phyloP scores from a whole-genome alignment of 352 stramenopile genomes.

The Globisporangium radiosum region DNA sequence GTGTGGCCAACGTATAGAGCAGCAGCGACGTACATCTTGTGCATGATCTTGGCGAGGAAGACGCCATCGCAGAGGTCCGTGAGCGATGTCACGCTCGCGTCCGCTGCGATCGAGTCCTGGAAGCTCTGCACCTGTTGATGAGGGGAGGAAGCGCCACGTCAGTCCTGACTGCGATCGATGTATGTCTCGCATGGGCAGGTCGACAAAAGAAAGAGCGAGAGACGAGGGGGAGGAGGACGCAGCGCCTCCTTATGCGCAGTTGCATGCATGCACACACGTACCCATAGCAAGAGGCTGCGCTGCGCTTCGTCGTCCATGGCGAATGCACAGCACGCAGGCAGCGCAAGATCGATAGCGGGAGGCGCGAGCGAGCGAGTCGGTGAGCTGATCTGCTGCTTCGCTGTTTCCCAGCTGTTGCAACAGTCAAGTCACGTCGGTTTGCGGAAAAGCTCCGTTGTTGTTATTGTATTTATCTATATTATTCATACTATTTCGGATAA shows the following conservation, averaged over 20 bases:
- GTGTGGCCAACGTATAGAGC: too few relatives aligned
- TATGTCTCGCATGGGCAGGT: not conserved
- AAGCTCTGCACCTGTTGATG: constrained; percentile 64
- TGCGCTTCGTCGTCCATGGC: constrained; percentile 68
- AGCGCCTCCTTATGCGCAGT: too few relatives aligned
- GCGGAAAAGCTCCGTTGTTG: not conserved
- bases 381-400: not conserved
- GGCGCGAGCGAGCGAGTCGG: not conserved
- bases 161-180: not conserved
- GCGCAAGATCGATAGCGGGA: too few relatives aligned
- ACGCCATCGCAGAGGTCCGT: constrained; percentile 72
- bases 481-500: not conserved
- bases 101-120: constrained; percentile 39
- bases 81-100: constrained; percentile 32
- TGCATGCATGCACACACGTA: constrained; percentile 20
- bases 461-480: not conserved
- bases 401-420: too few relatives aligned
- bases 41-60: constrained; percentile 79
- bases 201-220: not conserved
- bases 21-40: constrained; percentile 61
- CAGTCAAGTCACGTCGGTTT: too few relatives aligned
- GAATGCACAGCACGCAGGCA: not conserved
- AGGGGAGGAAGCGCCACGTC: not conserved
- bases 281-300: constrained; percentile 70
- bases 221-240: too few relatives aligned